A percentile compares a stretch with the other conserved stretches of the same genome.
Evolutionary conservation across 2,329 filamentous ascomycete species (phyloP).

Genomic region (Phaeosphaeriaceae sp.): DNA sequence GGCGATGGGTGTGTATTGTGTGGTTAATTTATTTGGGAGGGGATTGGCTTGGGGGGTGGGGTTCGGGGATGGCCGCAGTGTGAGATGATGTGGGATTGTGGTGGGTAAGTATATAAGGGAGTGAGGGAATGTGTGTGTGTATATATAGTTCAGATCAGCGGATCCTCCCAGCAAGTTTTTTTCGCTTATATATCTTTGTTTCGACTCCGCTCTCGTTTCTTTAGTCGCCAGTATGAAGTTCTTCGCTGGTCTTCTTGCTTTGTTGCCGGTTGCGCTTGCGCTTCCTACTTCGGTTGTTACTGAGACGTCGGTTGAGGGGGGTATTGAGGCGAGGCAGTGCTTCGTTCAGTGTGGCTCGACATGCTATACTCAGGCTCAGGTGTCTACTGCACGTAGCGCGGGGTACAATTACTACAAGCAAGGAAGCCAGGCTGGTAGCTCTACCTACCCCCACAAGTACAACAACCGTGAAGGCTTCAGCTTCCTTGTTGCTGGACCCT

Average conservation of each 20-base stretch:
- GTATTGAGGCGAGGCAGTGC: slow-evolving; percentile 51
- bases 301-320: slow-evolving; percentile 11
- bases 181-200: slow-evolving; percentile 11
- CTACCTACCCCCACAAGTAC: slow-evolving; percentile 64
- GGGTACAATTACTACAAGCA: slow-evolving; percentile 60
- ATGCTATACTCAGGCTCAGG: slow-evolving; percentile 59
- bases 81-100: too few species aligned
- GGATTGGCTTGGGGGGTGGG: slow-evolving; percentile 16
- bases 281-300: slow-evolving; percentile 23
- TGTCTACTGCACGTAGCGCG: slow-evolving; percentile 58
- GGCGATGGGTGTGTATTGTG: neutral
- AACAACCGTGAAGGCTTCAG: slow-evolving; percentile 68
- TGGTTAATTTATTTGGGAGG: slow-evolving; percentile 19
- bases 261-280: slow-evolving; percentile 24
- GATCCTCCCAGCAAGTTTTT: slow-evolving; percentile 11
- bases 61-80: slow-evolving; percentile 25
- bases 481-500: slow-evolving; percentile 64
- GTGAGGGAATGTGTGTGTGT: too few species aligned
- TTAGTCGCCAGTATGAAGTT: slow-evolving; percentile 23
- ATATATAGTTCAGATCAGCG: neutral
- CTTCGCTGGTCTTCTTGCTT: slow-evolving; percentile 22
- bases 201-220: slow-evolving; percentile 12
- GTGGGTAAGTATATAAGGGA: too few species aligned
- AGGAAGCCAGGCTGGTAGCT: slow-evolving; percentile 47
- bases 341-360: slow-evolving; percentile 61